Base-by-base conservation (phyloP, 805 yeast species). In the Babjeviella inositovora region DNA sequence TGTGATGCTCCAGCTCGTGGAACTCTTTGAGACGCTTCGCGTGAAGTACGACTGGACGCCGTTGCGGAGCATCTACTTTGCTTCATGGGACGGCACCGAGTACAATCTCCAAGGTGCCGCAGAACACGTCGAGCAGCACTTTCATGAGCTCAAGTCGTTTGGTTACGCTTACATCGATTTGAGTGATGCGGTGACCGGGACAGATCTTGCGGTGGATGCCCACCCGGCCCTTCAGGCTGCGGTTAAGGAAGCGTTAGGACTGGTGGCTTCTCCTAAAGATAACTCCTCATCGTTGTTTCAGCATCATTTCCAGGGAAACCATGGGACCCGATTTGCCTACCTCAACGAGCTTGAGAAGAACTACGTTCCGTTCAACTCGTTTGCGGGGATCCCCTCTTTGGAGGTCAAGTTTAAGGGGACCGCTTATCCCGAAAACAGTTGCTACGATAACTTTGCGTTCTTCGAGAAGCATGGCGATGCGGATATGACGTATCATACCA, bases 51-150 rank as follows among this genome's bases (percentile, higher is more conserved):
- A 71, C 29, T 85, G 96, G 96, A 53, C 57, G 21, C 96, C 97
- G 0, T 45, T 82, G 18, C 62, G 97, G 42, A 60, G 85, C 3
- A 71, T 85, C 8, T 73, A 74, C 38, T 84, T 85, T 48, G 68
- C 70, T 0, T 79, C 93, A 1, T 82, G 77, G 53, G 93, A 85
- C 36, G 95, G 79, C 1, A 53, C 76, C 0, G 70, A 72, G 30
- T 82, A 75, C 37, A 84, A 84, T 40, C 50, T 60, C 33, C 93
- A 90, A 0, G 97, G 97, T 0, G 59, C 80, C n/a, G 60, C 84
- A 0, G 87, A 76, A 37, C 70, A 85, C 62, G 57, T 73, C 5
- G 79, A 75, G 33, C 50, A 56, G 17, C 60, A 62, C 27, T 42
- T 50, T n/a, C 59, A 62, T 13, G 59, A 56, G 18, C 47, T 82